Base-by-base conservation (phyloP, 345 rosid species). In the Arabidopsis suecica region DNA sequence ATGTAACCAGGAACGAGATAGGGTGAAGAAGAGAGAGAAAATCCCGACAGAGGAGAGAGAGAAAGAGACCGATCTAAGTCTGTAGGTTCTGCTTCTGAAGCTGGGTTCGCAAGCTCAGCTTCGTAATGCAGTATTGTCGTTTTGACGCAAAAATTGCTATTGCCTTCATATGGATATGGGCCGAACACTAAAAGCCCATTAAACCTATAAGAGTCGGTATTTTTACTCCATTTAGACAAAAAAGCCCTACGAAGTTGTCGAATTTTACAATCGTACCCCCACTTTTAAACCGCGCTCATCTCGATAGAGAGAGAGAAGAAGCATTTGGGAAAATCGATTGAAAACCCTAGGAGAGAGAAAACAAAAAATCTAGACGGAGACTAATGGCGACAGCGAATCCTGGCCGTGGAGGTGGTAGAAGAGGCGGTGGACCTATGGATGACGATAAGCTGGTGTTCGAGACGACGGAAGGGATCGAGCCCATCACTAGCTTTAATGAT, bases 401-500 rank as follows among this genome's bases (percentile, higher is more conserved):
- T n/a, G 33, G 88, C 73, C 75, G 82, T 57, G 83, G 45, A 74
- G 82, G 59, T 68, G 87, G 75, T 20, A 78, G 77, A 64, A 85
- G 81, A 84, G 86, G 82, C 58, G 79, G 71, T 6, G 69, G 77
- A 61, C 32, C 49, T 34, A 80, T 79, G 56, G 85, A 85, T 33
- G 89, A 86, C 65, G 90, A 85, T 3, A 87, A 86, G 82, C 51
- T 92, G 69, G 89, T 86, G 22, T 92, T 92, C 73, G 94, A 95
- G 82, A 93, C 99, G 28, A 88, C 94, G 7, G 93, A 90, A 72
- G 97, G 98, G 18, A 83, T 95, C 25, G 94, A 95, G 81, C 93
- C 93, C 13, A 88, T 93, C 22, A 65, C 84, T n/a, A 90, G 86
- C 76, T 95, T 95, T 82, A 91, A 88, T 40, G 84, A 82, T 59